Evolutionary conservation across 257 asterid species (phyloP).

Genomic region (Mitragyna speciosa): DNA sequence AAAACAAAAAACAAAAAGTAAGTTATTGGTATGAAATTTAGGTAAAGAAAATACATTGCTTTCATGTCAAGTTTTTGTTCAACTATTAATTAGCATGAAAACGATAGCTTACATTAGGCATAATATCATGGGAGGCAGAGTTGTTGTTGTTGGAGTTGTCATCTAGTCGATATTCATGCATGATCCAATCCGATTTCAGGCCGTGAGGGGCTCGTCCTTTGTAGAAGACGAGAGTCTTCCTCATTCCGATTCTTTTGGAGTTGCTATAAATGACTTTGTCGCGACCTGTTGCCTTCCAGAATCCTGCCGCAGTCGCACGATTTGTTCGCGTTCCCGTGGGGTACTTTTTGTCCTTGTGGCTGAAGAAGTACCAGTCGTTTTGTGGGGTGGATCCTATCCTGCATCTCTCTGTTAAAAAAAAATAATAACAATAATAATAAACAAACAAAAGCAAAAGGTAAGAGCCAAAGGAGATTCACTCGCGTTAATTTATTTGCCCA

Average conservation of each 20-base stretch:
- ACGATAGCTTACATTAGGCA: not conserved
- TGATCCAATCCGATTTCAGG: slow-evolving; percentile 87
- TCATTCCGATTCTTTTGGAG: slow-evolving; percentile 69
- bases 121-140: not conserved
- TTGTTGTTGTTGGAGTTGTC: slow-evolving; percentile 36
- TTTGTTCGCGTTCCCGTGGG: slow-evolving; percentile 88
- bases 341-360: slow-evolving; percentile 89
- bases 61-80: not conserved
- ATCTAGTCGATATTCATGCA: slow-evolving; percentile 87
- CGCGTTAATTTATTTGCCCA: not conserved
- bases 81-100: not conserved
- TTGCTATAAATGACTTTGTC: slow-evolving; percentile 79
- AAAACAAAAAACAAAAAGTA: no score
- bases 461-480: not conserved
- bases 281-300: slow-evolving; percentile 95
- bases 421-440: not conserved
- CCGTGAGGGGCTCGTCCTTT: slow-evolving; percentile 92
- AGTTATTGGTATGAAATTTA: not conserved
- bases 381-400: slow-evolving; percentile 85
- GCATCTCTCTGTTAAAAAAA: slow-evolving; percentile 54
- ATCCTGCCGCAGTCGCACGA: slow-evolving; percentile 89
- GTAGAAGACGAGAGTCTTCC: slow-evolving; percentile 83
- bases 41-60: not conserved
- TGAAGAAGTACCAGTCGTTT: slow-evolving; percentile 89
- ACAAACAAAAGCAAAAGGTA: not conserved